Evolutionary conservation across 2,329 filamentous ascomycete species (phyloP).

Genomic region (Drechslera avenae): DNA sequence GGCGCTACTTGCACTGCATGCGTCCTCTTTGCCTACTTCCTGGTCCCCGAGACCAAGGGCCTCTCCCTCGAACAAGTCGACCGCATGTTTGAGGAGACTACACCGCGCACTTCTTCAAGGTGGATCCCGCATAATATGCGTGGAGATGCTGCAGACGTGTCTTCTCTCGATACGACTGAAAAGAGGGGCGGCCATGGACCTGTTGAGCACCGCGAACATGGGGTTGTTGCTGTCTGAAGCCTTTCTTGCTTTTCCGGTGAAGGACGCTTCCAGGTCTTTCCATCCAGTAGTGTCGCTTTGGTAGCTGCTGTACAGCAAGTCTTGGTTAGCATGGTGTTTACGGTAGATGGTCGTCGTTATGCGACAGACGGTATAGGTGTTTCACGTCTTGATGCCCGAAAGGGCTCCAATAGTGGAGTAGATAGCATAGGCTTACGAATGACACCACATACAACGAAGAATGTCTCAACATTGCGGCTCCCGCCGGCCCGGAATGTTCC

Average conservation of each 20-base stretch:
- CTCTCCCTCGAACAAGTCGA: slow-evolving; percentile 79
- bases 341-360: too few species aligned
- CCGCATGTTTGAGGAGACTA: slow-evolving; percentile 84
- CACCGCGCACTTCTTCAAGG: slow-evolving; percentile 71
- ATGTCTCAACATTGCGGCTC: too few species aligned
- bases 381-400: too few species aligned
- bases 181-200: background rate
- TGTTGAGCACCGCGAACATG: background rate
- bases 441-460: too few species aligned
- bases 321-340: too few species aligned
- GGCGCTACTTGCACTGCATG: slow-evolving; percentile 58
- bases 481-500: too few species aligned
- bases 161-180: slow-evolving; percentile 1
- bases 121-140: slow-evolving; percentile 65
- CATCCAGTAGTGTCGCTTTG: background rate
- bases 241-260: background rate
- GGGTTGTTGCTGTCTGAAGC: background rate
- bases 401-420: too few species aligned
- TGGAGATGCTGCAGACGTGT: slow-evolving; percentile 3
- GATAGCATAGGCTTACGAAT: too few species aligned
- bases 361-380: too few species aligned
- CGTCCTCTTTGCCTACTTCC: slow-evolving; percentile 70
- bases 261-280: background rate
- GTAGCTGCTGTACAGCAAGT: too few species aligned
- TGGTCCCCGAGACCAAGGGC: slow-evolving; percentile 80